phyloP scores from a whole-genome alignment of 345 rosid genomes.

The Conringia planisiliqua region DNA sequence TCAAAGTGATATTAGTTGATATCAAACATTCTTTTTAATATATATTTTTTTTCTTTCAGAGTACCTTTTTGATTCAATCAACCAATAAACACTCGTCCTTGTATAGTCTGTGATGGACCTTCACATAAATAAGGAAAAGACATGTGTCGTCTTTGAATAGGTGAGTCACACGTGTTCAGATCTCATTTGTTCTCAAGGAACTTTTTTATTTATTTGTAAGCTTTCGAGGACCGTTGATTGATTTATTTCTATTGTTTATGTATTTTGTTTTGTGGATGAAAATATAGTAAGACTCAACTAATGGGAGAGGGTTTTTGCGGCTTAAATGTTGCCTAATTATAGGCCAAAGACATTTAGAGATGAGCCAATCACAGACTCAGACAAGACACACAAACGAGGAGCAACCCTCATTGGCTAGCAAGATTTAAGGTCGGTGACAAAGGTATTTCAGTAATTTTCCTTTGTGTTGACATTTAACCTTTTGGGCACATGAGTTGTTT shows the following conservation, averaged over 20 bases:
- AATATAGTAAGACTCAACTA: slow-evolving; percentile 17
- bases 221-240: slow-evolving; percentile 34
- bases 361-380: slow-evolving; percentile 26
- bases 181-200: slow-evolving; percentile 18
- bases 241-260: not conserved
- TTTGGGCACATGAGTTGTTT: slow-evolving; percentile 38
- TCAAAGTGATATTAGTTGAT: slow-evolving; percentile 20
- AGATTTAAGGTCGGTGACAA: slow-evolving; percentile 28
- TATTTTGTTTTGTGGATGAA: slow-evolving; percentile 5
- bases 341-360: slow-evolving; percentile 17
- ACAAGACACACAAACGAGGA: slow-evolving; percentile 28
- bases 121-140: slow-evolving; percentile 4
- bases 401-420: slow-evolving; percentile 30
- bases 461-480: slow-evolving; percentile 33
- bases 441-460: not conserved
- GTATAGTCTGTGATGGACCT: slow-evolving; percentile 10
- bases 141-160: slow-evolving; percentile 31
- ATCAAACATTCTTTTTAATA: slow-evolving; percentile 7
- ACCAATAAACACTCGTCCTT: slow-evolving; percentile 31
- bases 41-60: not conserved
- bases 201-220: not conserved
- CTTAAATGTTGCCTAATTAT: slow-evolving; percentile 25
- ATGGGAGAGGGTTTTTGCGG: slow-evolving; percentile 22
- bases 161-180: slow-evolving; percentile 14
- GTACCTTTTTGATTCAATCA: slow-evolving; percentile 23